These are phyloP conservation scores for Podila minutissima DNA, from an alignment of 192 early-diverging fungal species.

Conservation along the genomic window DNA sequence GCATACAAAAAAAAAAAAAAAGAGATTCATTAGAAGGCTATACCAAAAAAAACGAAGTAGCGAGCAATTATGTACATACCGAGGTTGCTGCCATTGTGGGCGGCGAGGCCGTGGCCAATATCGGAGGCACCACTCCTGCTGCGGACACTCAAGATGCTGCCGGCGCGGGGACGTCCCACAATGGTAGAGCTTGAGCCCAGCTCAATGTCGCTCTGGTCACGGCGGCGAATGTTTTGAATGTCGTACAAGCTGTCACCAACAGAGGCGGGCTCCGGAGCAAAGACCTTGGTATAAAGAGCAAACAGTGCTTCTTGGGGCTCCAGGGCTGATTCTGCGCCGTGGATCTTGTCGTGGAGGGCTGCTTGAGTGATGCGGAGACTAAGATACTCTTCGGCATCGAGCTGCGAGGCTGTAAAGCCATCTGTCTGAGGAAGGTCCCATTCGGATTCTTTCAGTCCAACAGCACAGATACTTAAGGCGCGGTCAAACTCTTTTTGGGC, in stretches of 20 bases:
- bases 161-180: constrained; percentile 23
- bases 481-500: constrained; percentile 68
- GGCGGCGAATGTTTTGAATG: constrained; percentile 24
- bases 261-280: constrained; percentile 29
- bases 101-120: constrained; percentile 6
- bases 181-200: neutral
- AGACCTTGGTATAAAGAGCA: constrained; percentile 65
- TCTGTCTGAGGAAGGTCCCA: constrained; percentile 26
- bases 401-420: constrained; percentile 9
- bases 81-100: constrained; percentile 19
- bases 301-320: constrained; percentile 67
- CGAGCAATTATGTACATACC: neutral
- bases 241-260: constrained; percentile 37
- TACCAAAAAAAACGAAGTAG: neutral
- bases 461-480: constrained; percentile 68
- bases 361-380: constrained; percentile 68
- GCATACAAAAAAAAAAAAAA: neutral
- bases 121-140: constrained; percentile 20
- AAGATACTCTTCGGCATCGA: constrained; percentile 64
- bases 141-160: constrained; percentile 24
- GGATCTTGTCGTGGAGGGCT: constrained; percentile 56
- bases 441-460: constrained; percentile 68
- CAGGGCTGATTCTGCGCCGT: constrained; percentile 61
- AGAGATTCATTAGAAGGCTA: neutral
- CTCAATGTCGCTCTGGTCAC: constrained; percentile 18